Evolutionary conservation across 1,284 basidiomycete genomes (phyloP), one percentile per base, ranked within the genome.

Genomic region (Cystobasidium pallidum): DNA sequence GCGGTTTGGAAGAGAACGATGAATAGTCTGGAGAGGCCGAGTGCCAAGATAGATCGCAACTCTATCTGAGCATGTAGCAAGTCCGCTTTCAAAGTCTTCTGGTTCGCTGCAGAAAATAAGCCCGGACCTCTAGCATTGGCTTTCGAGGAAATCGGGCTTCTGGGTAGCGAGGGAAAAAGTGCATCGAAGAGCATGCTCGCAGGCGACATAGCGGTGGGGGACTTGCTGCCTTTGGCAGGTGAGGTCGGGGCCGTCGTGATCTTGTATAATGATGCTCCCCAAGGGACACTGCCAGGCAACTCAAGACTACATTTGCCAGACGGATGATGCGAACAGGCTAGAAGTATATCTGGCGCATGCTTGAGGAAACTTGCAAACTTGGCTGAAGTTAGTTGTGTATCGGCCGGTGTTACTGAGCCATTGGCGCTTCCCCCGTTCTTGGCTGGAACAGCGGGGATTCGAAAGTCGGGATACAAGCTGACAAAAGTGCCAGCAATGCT

Each of bases 1-100:
- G 68, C 68, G 10, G 68, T 71, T 59, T 71, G 68, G 39, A 71
- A 71, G 28, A 71, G 68, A 21, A 71, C 68, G 61, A 71, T 71
- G 49, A 71, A 71, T 1, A 71, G 61, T 41, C 68, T 13, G 21
- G 68, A 71, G 32, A 71, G 52, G 26, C 68, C 68, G n/a, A 71
- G 51, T 21, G 68, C 45, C 28, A 71, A 47, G 36, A 71, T 71
- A 21, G 54, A 59, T 2, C 68, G 68, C 30, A 71, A 51, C 36
- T 71, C 68, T 1, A 58, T 59, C 26, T 63, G 59, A 28, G 59
- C 61, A 30, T 63, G 59, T 3, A 54, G 41, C 32, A 59, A 11
- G n/a, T 52, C 55, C 10, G 66, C 36, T 30, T 52, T 47, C 19
- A 59, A 32, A n/a, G 67, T 47, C 45, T 57, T 41, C 36, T 49